These are phyloP conservation scores for Pelargonium citronellum DNA, from an alignment of 441 rosid genomes.

Conservation along the genomic window DNA sequence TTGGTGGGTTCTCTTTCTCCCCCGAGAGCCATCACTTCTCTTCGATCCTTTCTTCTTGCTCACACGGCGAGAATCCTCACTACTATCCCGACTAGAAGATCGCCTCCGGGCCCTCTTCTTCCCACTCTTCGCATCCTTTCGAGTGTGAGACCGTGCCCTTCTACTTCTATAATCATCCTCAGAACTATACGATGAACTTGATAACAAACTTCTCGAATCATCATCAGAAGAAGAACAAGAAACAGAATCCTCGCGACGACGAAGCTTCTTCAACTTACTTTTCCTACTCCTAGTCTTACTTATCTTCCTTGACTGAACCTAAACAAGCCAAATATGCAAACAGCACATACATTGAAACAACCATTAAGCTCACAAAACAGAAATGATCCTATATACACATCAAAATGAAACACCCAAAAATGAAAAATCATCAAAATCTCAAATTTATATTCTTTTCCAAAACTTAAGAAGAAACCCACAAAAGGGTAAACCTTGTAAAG, in stretches of 20 bases:
- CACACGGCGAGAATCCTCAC: conserved; percentile 28
- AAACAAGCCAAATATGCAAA: conserved; percentile 14
- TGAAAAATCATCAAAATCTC: conserved; percentile 3
- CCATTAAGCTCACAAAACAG: not conserved
- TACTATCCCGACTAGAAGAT: conserved; percentile 33
- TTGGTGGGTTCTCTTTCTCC: conserved; percentile 24
- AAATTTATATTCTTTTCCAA: not conserved
- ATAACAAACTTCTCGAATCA: conserved; percentile 37
- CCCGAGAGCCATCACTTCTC: conserved; percentile 28
- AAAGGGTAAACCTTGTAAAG: not conserved
- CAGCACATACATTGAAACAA: conserved; percentile 9
- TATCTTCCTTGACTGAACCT: conserved; percentile 49
- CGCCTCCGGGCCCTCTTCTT: conserved; percentile 43
- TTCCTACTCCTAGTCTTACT: conserved; percentile 34
- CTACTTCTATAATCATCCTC: conserved; percentile 41
- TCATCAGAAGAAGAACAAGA: conserved; percentile 37
- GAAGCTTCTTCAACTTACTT: conserved; percentile 45
- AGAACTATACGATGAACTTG: conserved; percentile 42
- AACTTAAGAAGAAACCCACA: not conserved
- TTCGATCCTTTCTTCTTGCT: conserved; percentile 39
- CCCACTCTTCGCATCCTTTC: conserved; percentile 33
- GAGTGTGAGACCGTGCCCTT: conserved; percentile 38
- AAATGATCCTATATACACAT: not conserved
- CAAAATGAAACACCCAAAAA: not conserved
- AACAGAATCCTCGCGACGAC: conserved; percentile 33